Base-by-base conservation (phyloP, 768 basidiomycete species). In the Xanthoconium stramineum region DNA sequence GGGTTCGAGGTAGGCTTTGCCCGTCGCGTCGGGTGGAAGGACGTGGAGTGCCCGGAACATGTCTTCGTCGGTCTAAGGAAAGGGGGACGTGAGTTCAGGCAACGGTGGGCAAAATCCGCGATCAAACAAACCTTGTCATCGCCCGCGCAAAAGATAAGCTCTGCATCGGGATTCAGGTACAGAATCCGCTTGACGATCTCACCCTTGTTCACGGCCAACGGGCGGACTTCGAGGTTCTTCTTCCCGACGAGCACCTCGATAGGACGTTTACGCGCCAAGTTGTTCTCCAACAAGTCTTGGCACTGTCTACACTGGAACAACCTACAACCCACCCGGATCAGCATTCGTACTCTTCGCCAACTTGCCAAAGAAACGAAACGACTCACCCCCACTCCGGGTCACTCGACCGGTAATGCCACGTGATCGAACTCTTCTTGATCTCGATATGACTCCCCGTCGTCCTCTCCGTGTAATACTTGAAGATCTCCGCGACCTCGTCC, bases 221-320 rank as follows among this genome's bases (percentile, higher is more conserved):
- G 96, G 57, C 96, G 85, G 20, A 98, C 95, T 76, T 99, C 96
- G 43, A 99, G 79, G 71, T 98, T 98, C 85, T 98, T 98, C 80
- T 99, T 99, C 19, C 96, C 96, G 32, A 96, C 89, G 49, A 97
- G 84, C 6, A 97, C 94, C 75, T 99, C 96, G 57, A 99, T 98
- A 8, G 96, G 94, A 47, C 95, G 81, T 71, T 95, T 91, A 61
- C 92, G 86, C 42, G 88, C 91, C 60, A 99, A 71, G 68, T 93
- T 96, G 72, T 93, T 95, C 80, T 98, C 95, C 48, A 98, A 77
- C 62, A 98, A 74, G 71, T 98, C 96, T 66, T 97, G 92, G 70
- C 94, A 96, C 72, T 99, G 96, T 65, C 93, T 84, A 74, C 94
- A 96, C 74, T 96, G 91, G 86, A 94, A 96, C 64, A 83, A 79